These are phyloP conservation scores for Alternaria triticimaculans DNA, from an alignment of 2,329 filamentous ascomycete genomes.

Conservation along the genomic window DNA sequence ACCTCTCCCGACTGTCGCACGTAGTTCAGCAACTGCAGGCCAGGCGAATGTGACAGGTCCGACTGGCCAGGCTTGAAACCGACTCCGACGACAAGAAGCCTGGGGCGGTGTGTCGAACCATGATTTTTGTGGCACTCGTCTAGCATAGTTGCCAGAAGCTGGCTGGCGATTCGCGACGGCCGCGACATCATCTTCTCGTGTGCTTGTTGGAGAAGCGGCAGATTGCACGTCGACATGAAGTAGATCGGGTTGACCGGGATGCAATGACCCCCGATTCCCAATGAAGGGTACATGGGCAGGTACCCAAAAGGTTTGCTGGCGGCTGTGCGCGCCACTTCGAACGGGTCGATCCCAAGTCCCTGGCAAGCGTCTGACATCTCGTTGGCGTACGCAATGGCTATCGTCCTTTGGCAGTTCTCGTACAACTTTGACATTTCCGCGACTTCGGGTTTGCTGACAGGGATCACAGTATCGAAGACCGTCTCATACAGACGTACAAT, in stretches of 20 bases:
- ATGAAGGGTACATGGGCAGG: slow-evolving; percentile 55
- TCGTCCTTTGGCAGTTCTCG: slow-evolving; percentile 65
- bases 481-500: slow-evolving; percentile 56
- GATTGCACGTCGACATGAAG: slow-evolving; percentile 56
- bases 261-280: slow-evolving; percentile 64
- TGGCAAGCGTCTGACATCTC: slow-evolving; percentile 63
- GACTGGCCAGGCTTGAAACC: slow-evolving; percentile 61
- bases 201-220: slow-evolving; percentile 57
- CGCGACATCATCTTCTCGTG: slow-evolving; percentile 54
- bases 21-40: slow-evolving; percentile 47
- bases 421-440: slow-evolving; percentile 67
- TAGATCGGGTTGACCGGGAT: slow-evolving; percentile 65
- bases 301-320: slow-evolving; percentile 55
- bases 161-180: slow-evolving; percentile 44
- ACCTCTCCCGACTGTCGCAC: slow-evolving; percentile 47
- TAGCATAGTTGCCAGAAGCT: slow-evolving; percentile 5
- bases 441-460: slow-evolving; percentile 61
- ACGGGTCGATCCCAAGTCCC: slow-evolving; percentile 56
- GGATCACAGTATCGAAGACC: slow-evolving; percentile 58
- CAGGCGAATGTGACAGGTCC: slow-evolving; percentile 57
- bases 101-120: background rate
- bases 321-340: slow-evolving; percentile 59
- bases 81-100: slow-evolving; percentile 54
- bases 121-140: background rate
- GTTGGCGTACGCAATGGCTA: slow-evolving; percentile 62